Conservation (phyloP, 352 stramenopile species). For the Pythium rishiriense region DNA sequence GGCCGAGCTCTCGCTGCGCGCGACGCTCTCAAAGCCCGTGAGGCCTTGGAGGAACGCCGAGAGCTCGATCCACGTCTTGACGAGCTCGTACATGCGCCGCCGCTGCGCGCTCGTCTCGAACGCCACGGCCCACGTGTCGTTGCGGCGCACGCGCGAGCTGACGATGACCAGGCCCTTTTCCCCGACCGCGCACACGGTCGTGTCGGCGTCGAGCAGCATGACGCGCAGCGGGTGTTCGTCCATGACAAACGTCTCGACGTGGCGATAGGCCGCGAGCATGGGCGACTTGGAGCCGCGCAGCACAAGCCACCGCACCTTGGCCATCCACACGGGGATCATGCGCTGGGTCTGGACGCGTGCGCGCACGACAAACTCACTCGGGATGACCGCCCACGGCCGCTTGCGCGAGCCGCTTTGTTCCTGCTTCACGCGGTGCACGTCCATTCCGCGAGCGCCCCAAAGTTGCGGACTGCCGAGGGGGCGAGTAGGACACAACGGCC, state of each 20-base stretch:
- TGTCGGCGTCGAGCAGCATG: slow-evolving; percentile 55
- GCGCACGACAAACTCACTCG: slow-evolving; percentile 49
- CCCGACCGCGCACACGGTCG: slow-evolving; percentile 37
- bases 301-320: slow-evolving; percentile 54
- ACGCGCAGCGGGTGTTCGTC: slow-evolving; percentile 48
- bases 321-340: slow-evolving; percentile 56
- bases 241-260: slow-evolving; percentile 31
- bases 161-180: slow-evolving; percentile 50
- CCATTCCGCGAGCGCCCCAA: too few species aligned
- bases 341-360: slow-evolving; percentile 50
- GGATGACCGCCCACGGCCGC: slow-evolving; percentile 35
- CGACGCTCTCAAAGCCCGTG: slow-evolving; percentile 44
- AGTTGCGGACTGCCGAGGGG: background rate
- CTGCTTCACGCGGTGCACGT: slow-evolving; percentile 20
- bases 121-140: slow-evolving; percentile 51
- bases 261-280: slow-evolving; percentile 51
- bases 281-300: slow-evolving; percentile 64
- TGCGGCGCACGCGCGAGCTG: slow-evolving; percentile 52
- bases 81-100: slow-evolving; percentile 46
- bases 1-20: slow-evolving; percentile 49
- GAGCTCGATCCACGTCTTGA: slow-evolving; percentile 62
- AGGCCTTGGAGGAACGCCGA: slow-evolving; percentile 51
- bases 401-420: slow-evolving; percentile 23
- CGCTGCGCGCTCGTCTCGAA: slow-evolving; percentile 50
- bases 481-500: background rate